These are phyloP conservation scores for Bacidia gigantensis DNA, from an alignment of 495 filamentous ascomycete genomes.

Conservation along the genomic window DNA sequence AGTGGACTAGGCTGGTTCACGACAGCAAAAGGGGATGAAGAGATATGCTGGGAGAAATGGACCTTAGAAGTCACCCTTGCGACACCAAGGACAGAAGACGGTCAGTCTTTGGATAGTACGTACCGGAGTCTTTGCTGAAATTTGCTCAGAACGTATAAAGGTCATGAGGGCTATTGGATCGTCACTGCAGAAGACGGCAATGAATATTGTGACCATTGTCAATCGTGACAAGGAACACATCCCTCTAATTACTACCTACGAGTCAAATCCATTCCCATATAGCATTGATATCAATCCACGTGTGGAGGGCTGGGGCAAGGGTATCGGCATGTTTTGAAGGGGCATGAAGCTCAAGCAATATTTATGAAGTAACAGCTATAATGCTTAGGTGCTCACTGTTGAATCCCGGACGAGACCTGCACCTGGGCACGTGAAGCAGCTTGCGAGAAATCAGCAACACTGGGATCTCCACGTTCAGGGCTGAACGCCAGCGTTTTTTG, in stretches of 20 bases:
- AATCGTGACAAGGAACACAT: conserved; percentile 92
- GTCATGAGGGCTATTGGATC: conserved; percentile 78
- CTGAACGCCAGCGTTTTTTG: no score
- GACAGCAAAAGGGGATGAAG: conserved; percentile 61
- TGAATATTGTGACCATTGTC: conserved; percentile 76
- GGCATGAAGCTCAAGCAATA: background rate
- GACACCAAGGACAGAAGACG: conserved; percentile 74
- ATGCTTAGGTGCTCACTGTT: background rate
- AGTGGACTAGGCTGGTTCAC: conserved; percentile 46
- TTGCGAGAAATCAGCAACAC: no score
- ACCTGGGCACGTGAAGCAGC: no score
- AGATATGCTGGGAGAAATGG: conserved; percentile 96
- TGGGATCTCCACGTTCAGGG: no score
- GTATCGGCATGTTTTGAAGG: conserved; percentile 60
- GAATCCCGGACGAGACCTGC: no score
- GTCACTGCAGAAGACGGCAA: conserved; percentile 66
- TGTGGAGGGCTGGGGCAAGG: conserved; percentile 62
- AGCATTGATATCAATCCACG: conserved; percentile 76
- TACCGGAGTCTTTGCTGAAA: conserved; percentile 2
- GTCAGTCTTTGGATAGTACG: conserved; percentile 40
- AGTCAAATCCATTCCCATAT: conserved; percentile 90
- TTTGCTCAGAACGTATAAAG: conserved; percentile 57
- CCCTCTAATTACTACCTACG: conserved; percentile 86
- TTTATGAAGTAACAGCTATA: background rate
- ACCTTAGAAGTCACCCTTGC: conserved; percentile 81